Percentiles rank a stretch among this genome's conserved stretches.
Conservation (phyloP, 2,329 filamentous ascomycete genomes). For the Fusarium sublunatum region DNA sequence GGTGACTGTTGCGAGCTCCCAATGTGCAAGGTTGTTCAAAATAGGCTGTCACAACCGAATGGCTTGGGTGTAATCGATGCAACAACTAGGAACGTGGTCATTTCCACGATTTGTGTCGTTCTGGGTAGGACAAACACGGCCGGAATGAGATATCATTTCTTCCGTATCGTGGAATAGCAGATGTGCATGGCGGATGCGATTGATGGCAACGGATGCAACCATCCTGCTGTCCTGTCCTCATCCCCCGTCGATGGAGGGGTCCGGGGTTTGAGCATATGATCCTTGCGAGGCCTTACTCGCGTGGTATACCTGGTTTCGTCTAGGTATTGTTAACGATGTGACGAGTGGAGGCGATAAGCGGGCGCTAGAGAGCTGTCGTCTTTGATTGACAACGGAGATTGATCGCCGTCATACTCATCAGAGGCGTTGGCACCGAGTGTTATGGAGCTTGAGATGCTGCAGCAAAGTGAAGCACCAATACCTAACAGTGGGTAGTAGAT, state of each 20-base stretch:
- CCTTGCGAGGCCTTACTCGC: slow-evolving; percentile 26
- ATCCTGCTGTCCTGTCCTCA: slow-evolving; percentile 8
- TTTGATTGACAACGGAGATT: slow-evolving; percentile 21
- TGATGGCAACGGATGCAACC: background rate
- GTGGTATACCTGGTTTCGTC: slow-evolving; percentile 13
- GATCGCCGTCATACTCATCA: background rate
- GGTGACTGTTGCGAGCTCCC: slow-evolving; percentile 30
- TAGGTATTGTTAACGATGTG: slow-evolving; percentile 13
- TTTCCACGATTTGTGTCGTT: background rate
- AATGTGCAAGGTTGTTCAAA: slow-evolving; percentile 20
- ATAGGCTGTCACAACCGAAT: background rate
- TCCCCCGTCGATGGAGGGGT: slow-evolving; percentile 27
- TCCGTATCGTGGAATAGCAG: slow-evolving; percentile 15
- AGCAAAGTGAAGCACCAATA: slow-evolving; percentile 5
- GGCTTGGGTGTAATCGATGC: slow-evolving; percentile 10
- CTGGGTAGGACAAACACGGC: background rate
- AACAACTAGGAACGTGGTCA: slow-evolving; percentile 1
- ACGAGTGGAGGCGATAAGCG: slow-evolving; percentile 18
- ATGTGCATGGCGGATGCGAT: slow-evolving; percentile 30
- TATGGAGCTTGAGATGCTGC: background rate
- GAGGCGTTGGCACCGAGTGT: background rate
- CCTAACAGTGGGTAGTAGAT: slow-evolving; percentile 1
- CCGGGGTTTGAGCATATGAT: slow-evolving; percentile 17
- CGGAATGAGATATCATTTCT: slow-evolving; percentile 1
- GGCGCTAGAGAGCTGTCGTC: background rate